Base-by-base conservation (phyloP, 768 basidiomycete species). In the Kwoniella sp. region DNA sequence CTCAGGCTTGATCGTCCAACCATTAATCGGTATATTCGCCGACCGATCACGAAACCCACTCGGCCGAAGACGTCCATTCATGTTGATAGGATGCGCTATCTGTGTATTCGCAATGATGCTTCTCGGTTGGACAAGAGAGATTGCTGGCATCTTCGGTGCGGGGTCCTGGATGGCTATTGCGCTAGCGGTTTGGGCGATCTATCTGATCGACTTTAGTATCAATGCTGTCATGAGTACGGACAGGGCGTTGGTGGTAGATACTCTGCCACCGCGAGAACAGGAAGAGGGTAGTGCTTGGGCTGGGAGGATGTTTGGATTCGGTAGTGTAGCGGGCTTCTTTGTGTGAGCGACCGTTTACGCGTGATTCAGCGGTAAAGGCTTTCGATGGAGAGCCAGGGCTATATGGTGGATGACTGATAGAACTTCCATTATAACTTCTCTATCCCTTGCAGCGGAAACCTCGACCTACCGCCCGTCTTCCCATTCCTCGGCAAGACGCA, bases 221-320 rank as follows among this genome's bases (percentile, higher is more conserved):
- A 79, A 79, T 60, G 78, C 78, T 88, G 92, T 94, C 1, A 89
- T 90, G 83, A 91, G 92, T 0, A 86, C 92, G 21, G 92, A 96
- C 77, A 89, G 94, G 52, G 91, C 93, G 0, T 84, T 96, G 10
- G 82, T 97, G 8, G 91, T 98, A 0, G 94, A 98, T 75, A 89
- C 85, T 0, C 79, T 95, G 3, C 88, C 92, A 0, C 82, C 89
- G 0, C 76, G 84, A 1, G 83, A 86, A 25, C 94, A 98, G 77
- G 87, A 92, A 6, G 82, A 85, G 9, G 93, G 90, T 0, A 96
- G 94, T 74, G 94, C 94, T 0, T 98, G 94, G 94, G 94, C 92
- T 0, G 91, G 90, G 0, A 83, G 89, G n/a, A 94, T 96, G 91
- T 81, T 90, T 49, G 91, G 90, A 1, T 72, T 93, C 26, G 94